Conservation (phyloP, 805 yeast species). For the Clavispora carvajalis region DNA sequence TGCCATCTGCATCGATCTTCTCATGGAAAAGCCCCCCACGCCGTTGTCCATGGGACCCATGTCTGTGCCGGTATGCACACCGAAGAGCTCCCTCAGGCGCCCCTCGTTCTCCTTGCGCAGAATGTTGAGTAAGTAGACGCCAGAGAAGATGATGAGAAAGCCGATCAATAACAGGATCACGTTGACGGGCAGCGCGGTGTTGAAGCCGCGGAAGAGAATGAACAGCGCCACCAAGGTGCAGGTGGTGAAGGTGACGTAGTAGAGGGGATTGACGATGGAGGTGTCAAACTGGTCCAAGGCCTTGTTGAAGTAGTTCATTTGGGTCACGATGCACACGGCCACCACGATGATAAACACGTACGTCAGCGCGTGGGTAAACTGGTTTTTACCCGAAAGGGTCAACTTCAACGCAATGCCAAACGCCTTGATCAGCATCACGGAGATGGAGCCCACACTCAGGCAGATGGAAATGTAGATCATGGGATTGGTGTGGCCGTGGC, state of each 20-base stretch:
- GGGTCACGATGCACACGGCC: constrained; percentile 76
- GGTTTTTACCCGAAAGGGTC: constrained; percentile 80
- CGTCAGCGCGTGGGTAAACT: constrained; percentile 78
- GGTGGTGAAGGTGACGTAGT: constrained; percentile 88
- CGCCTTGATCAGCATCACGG: constrained; percentile 89
- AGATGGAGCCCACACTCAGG: constrained; percentile 83
- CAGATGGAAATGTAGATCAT: constrained; percentile 88
- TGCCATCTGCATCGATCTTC: constrained; percentile 67
- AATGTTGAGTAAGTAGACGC: constrained; percentile 77
- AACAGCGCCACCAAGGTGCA: constrained; percentile 83
- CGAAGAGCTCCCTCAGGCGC: constrained; percentile 47
- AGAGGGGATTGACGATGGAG: constrained; percentile 84
- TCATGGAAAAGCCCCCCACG: constrained; percentile 62
- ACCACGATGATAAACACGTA: constrained; percentile 77
- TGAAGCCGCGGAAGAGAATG: constrained; percentile 80
- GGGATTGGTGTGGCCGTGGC: constrained; percentile 74
- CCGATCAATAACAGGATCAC: constrained; percentile 80
- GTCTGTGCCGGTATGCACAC: constrained; percentile 50
- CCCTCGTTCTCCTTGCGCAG: constrained; percentile 60
- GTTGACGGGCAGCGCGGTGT: constrained; percentile 74
- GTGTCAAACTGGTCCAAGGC: constrained; percentile 92
- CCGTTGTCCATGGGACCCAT: constrained; percentile 76
- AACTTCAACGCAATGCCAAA: constrained; percentile 88
- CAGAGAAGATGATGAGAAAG: constrained; percentile 79
- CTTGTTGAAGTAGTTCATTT: constrained; percentile 91